Percentiles rank a stretch among this genome's conserved stretches.
Conservation (phyloP, 2,329 filamentous ascomycete genomes). For the Cryphonectria parasitica region DNA sequence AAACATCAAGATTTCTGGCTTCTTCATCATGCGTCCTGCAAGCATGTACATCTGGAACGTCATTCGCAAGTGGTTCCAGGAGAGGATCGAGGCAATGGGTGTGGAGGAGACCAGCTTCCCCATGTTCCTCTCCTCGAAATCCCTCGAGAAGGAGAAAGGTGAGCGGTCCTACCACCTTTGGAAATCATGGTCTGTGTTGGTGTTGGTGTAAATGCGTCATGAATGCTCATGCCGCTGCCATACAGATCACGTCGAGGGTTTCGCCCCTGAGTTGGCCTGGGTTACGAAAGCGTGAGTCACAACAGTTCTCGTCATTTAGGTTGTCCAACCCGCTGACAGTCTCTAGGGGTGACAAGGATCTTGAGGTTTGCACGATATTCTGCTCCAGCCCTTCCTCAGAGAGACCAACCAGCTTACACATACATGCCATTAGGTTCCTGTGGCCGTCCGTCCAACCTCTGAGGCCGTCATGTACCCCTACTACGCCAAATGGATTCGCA, state of each 20-base stretch:
- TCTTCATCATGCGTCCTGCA: constrained; percentile 84
- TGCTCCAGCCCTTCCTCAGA: neutral
- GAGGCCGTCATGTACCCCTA: constrained; percentile 92
- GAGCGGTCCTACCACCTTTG: neutral
- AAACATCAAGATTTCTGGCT: constrained; percentile 78
- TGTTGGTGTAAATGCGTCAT: neutral
- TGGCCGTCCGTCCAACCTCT: constrained; percentile 70
- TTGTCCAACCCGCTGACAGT: constrained; percentile 30
- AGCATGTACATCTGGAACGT: constrained; percentile 70
- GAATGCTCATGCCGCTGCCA: neutral
- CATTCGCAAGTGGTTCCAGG: constrained; percentile 69
- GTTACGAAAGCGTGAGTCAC: constrained; percentile 75
- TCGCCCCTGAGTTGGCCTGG: constrained; percentile 90
- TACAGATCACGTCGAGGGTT: constrained; percentile 90
- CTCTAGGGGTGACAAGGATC: constrained; percentile 80
- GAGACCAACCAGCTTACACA: neutral
- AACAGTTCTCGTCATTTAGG: neutral
- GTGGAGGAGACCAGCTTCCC: constrained; percentile 97
- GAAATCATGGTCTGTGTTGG: neutral
- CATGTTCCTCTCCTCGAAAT: constrained; percentile 91
- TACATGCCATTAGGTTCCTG: constrained; percentile 52
- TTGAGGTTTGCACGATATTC: constrained; percentile 57
- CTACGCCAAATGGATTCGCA: constrained; percentile 96
- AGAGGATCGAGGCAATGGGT: constrained; percentile 84
- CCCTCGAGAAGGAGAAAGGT: constrained; percentile 79